These are phyloP conservation scores for Fagopyrum esculentum DNA, from an alignment of 148 eudicot species.

Conservation along the genomic window DNA sequence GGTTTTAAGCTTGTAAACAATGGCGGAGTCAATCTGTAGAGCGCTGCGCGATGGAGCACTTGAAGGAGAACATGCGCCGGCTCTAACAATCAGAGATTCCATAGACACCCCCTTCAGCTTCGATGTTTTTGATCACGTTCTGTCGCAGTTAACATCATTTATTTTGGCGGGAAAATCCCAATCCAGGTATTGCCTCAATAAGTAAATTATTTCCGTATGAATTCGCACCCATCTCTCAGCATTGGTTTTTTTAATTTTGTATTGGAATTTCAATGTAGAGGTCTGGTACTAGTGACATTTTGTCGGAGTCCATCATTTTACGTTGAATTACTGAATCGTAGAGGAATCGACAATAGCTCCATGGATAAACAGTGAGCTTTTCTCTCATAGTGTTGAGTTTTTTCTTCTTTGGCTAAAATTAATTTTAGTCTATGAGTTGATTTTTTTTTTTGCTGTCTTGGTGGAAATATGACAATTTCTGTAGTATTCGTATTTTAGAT, in stretches of 20 bases:
- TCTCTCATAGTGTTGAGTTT: not conserved
- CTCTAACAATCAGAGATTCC: slow-evolving; percentile 64
- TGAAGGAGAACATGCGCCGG: slow-evolving; percentile 80
- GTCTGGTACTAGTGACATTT: slow-evolving; percentile 60
- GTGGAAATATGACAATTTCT: not conserved
- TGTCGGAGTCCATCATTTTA: slow-evolving; percentile 68
- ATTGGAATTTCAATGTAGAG: slow-evolving; percentile 29
- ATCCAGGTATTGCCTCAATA: slow-evolving; percentile 30
- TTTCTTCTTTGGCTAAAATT: not conserved
- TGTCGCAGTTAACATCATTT: slow-evolving; percentile 54
- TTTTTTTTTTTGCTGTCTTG: not conserved
- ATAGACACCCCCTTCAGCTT: slow-evolving; percentile 43
- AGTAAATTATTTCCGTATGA: not conserved
- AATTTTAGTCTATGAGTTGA: not conserved
- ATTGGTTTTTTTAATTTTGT: not conserved
- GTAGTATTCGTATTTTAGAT: slow-evolving; percentile 68
- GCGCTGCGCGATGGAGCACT: slow-evolving; percentile 72
- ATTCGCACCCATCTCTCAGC: not conserved
- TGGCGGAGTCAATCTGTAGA: slow-evolving; percentile 77
- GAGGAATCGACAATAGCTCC: slow-evolving; percentile 33
- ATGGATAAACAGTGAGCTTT: slow-evolving; percentile 41
- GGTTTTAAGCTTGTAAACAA: slow-evolving; percentile 21
- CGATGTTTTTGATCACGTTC: slow-evolving; percentile 56
- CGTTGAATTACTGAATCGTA: slow-evolving; percentile 41
- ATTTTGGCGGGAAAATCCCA: slow-evolving; percentile 71